Base-by-base conservation (phyloP, 176 grass and related monocot genomes). In the Aegilops longissima region DNA sequence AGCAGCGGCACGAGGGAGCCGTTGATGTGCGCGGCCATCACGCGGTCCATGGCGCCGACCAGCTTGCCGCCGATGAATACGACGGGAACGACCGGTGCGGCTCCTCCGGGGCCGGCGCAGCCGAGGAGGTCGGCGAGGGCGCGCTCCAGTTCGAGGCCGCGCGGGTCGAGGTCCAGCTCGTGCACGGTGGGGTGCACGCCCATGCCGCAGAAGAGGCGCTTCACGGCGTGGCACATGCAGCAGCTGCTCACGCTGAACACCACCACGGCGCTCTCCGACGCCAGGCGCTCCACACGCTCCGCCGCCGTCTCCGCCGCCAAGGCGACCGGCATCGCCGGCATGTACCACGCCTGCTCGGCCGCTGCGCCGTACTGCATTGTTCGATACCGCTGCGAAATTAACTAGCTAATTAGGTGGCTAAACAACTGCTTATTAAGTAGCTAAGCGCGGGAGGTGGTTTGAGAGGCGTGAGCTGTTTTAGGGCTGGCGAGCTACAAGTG, bases 221-320 rank as follows among this genome's bases (percentile, higher is more conserved):
- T 99, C 92, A 99, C 97, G 18, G 97, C 97, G 84, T 99, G 97
- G 87, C 97, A 96, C 97, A 99, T 99, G 92, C 97, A 99, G 87
- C 97, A 99, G 76, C 89, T 94, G 94, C 94, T 99, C 76, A 96
- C 92, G 87, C 94, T 97, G 94, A 99, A 99, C 66, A 99, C 93
- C 29, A 99, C 97, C 66, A 99, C 97, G 42, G 97, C 97, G 84
- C 91, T 92, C 89, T 99, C 97, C 61, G 92, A 86, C 27, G 97
- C 97, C 70, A 99, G 85, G 73, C 92, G 82, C 90, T 99, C 92
- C 72, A 99, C 94, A 33, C 83, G 76, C 89, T 99, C 92, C 62
- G 92, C 92, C 64, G 90, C 81, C 80, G 93, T 91, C 52, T 95
- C 86, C 12, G 86, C 69, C 4, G 87, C 61, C 58, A 76, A 30